phyloP scores from a whole-genome alignment of 768 basidiomycete genomes.

The Lentinus brumalis region DNA sequence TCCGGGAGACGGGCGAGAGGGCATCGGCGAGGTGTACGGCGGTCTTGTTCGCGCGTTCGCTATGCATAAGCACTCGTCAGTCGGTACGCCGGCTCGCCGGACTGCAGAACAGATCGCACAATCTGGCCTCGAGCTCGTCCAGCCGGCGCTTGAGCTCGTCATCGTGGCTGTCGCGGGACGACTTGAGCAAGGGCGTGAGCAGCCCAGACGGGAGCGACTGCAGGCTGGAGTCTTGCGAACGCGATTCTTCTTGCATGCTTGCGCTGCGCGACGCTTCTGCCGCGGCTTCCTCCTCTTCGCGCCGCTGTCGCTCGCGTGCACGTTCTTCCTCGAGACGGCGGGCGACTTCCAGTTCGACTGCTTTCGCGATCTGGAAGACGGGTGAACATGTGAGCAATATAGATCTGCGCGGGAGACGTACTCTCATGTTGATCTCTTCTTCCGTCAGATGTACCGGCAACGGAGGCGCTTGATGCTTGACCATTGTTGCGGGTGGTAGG shows the following conservation, averaged over 20 bases:
- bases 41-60: conserved; percentile 57
- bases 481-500: conserved; percentile 10
- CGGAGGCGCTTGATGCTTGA: neutral
- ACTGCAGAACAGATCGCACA: conserved; percentile 48
- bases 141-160: conserved; percentile 64
- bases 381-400: neutral
- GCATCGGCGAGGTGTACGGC: conserved; percentile 62
- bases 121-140: conserved; percentile 70
- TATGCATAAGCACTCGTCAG: conserved; percentile 25
- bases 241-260: conserved; percentile 35
- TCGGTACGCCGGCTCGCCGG: conserved; percentile 2
- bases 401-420: conserved; percentile 31
- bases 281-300: conserved; percentile 20
- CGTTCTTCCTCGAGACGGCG: conserved; percentile 54
- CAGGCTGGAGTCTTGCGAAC: conserved; percentile 7
- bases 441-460: conserved; percentile 49
- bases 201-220: conserved; percentile 46
- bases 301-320: conserved; percentile 34
- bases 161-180: conserved; percentile 62
- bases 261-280: neutral
- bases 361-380: conserved; percentile 59
- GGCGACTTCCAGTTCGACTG: conserved; percentile 75
- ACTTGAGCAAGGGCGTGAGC: conserved; percentile 62
- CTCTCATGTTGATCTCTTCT: conserved; percentile 75
- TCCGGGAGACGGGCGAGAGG: conserved; percentile 72